Percentiles rank a stretch among this genome's conserved stretches.
Evolutionary conservation across 305 asterid species (phyloP).

Genomic region (Vinca major): DNA sequence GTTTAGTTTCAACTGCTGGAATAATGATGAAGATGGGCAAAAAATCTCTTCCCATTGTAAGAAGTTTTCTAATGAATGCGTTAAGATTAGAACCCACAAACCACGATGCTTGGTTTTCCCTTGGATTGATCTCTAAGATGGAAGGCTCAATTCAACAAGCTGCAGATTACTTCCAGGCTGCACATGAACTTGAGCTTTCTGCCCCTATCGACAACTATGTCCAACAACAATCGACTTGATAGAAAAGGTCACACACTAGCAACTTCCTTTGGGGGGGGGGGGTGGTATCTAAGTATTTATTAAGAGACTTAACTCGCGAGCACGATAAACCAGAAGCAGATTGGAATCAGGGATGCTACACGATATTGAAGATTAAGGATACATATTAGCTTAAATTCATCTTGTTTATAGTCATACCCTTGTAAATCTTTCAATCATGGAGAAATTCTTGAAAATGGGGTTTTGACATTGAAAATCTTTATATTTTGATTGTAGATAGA

Average conservation of each 20-base stretch:
- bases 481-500: background rate
- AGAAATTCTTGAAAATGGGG: background rate
- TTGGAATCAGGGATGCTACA: background rate
- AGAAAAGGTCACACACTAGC: background rate
- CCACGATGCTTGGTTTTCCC: slow-evolving; percentile 66
- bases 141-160: slow-evolving; percentile 73
- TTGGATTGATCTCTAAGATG: slow-evolving; percentile 52
- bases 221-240: slow-evolving; percentile 15
- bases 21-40: slow-evolving; percentile 43
- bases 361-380: background rate
- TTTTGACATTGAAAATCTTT: background rate
- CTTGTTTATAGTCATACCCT: slow-evolving; percentile 1
- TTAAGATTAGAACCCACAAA: slow-evolving; percentile 68
- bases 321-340: background rate
- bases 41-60: slow-evolving; percentile 46
- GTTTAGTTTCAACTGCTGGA: slow-evolving; percentile 66
- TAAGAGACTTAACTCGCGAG: background rate
- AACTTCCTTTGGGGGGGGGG: background rate
- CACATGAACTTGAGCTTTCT: slow-evolving; percentile 72
- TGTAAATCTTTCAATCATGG: background rate
- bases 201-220: slow-evolving; percentile 59
- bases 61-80: slow-evolving; percentile 74
- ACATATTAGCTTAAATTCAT: background rate
- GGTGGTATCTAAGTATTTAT: background rate
- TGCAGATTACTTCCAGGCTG: slow-evolving; percentile 92